Conservation (phyloP, 2,329 filamentous ascomycete genomes). For the Geoglossum cookeanum region DNA sequence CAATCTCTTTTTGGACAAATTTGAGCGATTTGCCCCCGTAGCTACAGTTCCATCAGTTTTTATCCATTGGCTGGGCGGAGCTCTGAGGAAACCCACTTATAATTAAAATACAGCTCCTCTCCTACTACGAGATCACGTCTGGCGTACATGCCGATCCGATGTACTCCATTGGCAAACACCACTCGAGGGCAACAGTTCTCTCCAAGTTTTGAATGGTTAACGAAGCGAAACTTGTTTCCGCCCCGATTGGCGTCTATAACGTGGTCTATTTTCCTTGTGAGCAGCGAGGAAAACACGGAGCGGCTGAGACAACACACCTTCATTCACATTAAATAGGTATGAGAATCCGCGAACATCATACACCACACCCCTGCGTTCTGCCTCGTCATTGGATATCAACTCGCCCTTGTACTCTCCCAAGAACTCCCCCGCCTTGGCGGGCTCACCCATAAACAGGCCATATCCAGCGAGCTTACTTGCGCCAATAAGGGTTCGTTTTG, state of each 20-base stretch:
- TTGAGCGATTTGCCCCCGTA: neutral
- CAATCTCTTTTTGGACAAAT: conserved; percentile 2
- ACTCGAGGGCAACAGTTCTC: conserved; percentile 48
- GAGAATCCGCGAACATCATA: conserved; percentile 41
- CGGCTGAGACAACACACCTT: conserved; percentile 14
- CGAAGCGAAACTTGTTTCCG: conserved; percentile 66
- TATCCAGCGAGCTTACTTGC: conserved; percentile 56
- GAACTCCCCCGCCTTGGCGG: conserved; percentile 49
- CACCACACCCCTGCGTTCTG: conserved; percentile 48
- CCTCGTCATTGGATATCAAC: conserved; percentile 50
- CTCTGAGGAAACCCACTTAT: conserved; percentile 27
- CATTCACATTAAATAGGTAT: conserved; percentile 38
- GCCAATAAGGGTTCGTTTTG: conserved; percentile 48
- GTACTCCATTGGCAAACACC: conserved; percentile 54
- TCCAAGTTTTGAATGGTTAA: conserved; percentile 49
- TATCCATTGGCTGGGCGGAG: too few relatives aligned
- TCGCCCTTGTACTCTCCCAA: conserved; percentile 70
- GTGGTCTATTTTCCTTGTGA: conserved; percentile 18
- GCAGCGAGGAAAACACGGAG: neutral
- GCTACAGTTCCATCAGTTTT: neutral
- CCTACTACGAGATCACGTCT: conserved; percentile 46
- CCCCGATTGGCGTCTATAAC: conserved; percentile 54
- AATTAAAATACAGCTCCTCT: conserved; percentile 68
- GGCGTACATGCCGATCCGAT: conserved; percentile 57
- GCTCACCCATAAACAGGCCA: conserved; percentile 53